Evolutionary conservation across 306 rosid genomes (phyloP).

Genomic region (Trifolium dubium): DNA sequence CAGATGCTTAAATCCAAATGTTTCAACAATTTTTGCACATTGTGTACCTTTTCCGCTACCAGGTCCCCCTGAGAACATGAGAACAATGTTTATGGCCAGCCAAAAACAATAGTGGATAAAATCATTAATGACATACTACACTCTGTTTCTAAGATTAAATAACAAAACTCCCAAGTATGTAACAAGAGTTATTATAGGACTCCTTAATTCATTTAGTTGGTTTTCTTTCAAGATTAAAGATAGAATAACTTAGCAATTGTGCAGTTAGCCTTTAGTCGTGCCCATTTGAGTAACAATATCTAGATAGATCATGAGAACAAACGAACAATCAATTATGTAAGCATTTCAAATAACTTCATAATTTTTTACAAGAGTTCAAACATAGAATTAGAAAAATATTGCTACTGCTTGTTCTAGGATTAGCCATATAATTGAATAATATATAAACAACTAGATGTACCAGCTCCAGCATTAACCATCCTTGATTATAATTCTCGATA

Average conservation of each 20-base stretch:
- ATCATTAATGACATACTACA: background rate
- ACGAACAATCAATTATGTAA: background rate
- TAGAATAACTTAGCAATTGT: slow-evolving; percentile 1
- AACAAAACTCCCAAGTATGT: slow-evolving; percentile 2
- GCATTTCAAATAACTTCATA: background rate
- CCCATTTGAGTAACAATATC: background rate
- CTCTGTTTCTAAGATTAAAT: background rate
- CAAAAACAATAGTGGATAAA: slow-evolving; percentile 8
- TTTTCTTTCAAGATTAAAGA: slow-evolving; percentile 30
- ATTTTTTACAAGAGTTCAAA: background rate
- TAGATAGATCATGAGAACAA: background rate
- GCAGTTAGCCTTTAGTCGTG: background rate
- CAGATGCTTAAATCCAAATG: slow-evolving; percentile 83
- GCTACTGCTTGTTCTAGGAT: background rate
- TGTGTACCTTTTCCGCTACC: slow-evolving; percentile 98
- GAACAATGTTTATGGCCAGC: slow-evolving; percentile 3
- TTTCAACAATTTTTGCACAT: slow-evolving; percentile 79
- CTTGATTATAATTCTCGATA: slow-evolving; percentile 3
- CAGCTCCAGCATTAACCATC: slow-evolving; percentile 26
- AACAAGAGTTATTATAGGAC: slow-evolving; percentile 17
- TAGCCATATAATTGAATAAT: background rate
- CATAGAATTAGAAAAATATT: background rate
- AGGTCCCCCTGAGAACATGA: slow-evolving; percentile 77
- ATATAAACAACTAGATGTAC: background rate
- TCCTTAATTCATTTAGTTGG: slow-evolving; percentile 17